Conservation (phyloP, 73 alveolate species). For the Diophrys sp. region DNA sequence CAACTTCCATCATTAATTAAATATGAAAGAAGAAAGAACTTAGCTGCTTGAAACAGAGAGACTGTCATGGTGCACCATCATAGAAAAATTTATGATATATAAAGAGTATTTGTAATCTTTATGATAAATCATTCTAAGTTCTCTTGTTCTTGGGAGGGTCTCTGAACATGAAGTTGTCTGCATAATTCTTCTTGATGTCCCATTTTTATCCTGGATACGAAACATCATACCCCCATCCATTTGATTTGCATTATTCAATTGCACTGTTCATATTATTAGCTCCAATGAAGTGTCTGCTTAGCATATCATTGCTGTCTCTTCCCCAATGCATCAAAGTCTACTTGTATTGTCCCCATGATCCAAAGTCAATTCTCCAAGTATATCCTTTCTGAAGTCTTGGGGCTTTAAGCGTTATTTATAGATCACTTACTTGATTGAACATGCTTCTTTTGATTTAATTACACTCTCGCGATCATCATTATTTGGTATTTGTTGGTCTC, state of each 20-base stretch:
- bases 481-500: background rate
- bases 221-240: conserved; percentile 68
- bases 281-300: conserved; percentile 1
- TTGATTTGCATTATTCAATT: conserved; percentile 30
- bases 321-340: conserved; percentile 40
- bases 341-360: conserved; percentile 16
- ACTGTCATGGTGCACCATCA: no score
- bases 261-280: conserved; percentile 49
- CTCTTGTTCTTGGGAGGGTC: conserved; percentile 56
- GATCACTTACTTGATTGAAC: conserved; percentile 7
- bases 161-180: conserved; percentile 72
- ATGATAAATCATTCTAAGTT: conserved; percentile 3
- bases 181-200: conserved; percentile 59
- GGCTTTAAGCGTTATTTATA: no score
- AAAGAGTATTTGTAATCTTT: background rate
- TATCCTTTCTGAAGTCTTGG: conserved; percentile 12
- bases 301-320: conserved; percentile 26
- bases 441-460: conserved; percentile 13
- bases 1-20: background rate
- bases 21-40: no score
- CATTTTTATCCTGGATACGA: conserved; percentile 54
- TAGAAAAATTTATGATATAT: no score
- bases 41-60: no score
- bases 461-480: conserved; percentile 25
- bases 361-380: conserved; percentile 16